Evolutionary conservation across 371 early-diverging fungal genomes (phyloP), one percentile per base, ranked within the genome.

Genomic region (Mucor velutinosus): DNA sequence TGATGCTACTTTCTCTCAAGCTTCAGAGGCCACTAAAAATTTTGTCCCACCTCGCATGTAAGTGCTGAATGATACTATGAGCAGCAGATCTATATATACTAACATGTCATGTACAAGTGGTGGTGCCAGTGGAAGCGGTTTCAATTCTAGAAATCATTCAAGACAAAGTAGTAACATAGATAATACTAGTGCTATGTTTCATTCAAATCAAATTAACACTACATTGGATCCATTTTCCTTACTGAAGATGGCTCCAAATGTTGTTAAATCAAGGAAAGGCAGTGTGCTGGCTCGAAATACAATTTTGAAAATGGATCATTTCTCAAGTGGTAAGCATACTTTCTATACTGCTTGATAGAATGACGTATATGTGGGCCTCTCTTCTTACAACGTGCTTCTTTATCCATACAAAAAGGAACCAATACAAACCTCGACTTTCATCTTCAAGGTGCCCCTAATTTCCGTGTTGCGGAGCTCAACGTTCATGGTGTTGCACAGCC

Each of bases 401-500:
- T 32, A n/a, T 58, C 17, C 4, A 5, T 1, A 37, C 15, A 47
- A 56, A 55, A 65, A 86, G 89, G 80, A 25, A 70, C 85, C 60
- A 83, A 87, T 72, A 77, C 84, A 37, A 82, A 84, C 17, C 77
- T 89, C 11, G 89, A 86, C 66, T 86, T 90, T 59, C 83, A 87
- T 65, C 73, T 91, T 35, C 87, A 90, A 63, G 92, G 91, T 0
- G 89, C 91, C 11, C 91, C 91, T 35, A 91, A 92, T 67, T 92
- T 92, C 72, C 84, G 92, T 23, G 77, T 80, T 62, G 86, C 85
- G 25, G 87, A 86, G 60, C 70, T 86, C 58, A 86, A 88, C 63
- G 84, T 91, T 6, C 87, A 83, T 69, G 92, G 92, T 47, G 88
- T 87, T 39, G 89, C 91, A 27, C 91, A 92, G 63, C 92, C 92